Percentiles rank a stretch among this genome's conserved stretches.
phyloP scores from a whole-genome alignment of 225 moss, liverwort and hornwort genomes.

The Lunularia cruciata region DNA sequence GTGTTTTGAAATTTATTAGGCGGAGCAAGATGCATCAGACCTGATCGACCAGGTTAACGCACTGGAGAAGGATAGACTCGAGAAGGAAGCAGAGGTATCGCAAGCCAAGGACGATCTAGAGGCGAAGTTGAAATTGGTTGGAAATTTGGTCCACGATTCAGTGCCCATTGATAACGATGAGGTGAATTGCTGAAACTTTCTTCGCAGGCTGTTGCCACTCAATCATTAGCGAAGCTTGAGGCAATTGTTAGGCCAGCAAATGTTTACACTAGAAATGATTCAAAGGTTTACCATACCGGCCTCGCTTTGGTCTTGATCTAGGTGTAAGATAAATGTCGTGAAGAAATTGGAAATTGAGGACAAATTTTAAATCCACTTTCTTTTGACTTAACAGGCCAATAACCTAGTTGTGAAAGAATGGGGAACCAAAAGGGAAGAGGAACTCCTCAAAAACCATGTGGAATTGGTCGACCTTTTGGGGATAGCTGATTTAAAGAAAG shows the following conservation, averaged over 20 bases:
- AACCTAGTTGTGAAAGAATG: slow-evolving; percentile 56
- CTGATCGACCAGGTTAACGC: slow-evolving; percentile 51
- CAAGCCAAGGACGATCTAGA: slow-evolving; percentile 56
- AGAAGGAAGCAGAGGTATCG: slow-evolving; percentile 51
- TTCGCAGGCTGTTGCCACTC: too few species aligned
- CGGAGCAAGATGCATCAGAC: slow-evolving; percentile 61
- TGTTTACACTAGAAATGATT: too few species aligned
- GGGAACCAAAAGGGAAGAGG: slow-evolving; percentile 65
- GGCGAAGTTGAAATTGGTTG: slow-evolving; percentile 59
- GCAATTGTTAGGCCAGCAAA: too few species aligned
- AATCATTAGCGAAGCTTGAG: too few species aligned
- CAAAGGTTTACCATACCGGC: not conserved
- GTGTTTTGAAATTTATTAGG: too few species aligned
- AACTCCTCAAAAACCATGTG: slow-evolving; percentile 67
- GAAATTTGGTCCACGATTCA: slow-evolving; percentile 88
- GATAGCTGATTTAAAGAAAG: slow-evolving; percentile 84
- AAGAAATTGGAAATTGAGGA: too few species aligned
- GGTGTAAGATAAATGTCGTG: too few species aligned
- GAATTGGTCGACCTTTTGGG: slow-evolving; percentile 77
- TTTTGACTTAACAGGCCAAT: slow-evolving; percentile 45
- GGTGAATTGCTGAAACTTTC: slow-evolving; percentile 38
- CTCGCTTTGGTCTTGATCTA: too few species aligned
- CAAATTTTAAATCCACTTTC: too few species aligned
- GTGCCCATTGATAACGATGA: slow-evolving; percentile 68
- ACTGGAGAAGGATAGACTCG: slow-evolving; percentile 46